Evolutionary conservation across 1,284 basidiomycete genomes (phyloP), one percentile per base, ranked within the genome.

Genomic region (Microbotryum intermedium): DNA sequence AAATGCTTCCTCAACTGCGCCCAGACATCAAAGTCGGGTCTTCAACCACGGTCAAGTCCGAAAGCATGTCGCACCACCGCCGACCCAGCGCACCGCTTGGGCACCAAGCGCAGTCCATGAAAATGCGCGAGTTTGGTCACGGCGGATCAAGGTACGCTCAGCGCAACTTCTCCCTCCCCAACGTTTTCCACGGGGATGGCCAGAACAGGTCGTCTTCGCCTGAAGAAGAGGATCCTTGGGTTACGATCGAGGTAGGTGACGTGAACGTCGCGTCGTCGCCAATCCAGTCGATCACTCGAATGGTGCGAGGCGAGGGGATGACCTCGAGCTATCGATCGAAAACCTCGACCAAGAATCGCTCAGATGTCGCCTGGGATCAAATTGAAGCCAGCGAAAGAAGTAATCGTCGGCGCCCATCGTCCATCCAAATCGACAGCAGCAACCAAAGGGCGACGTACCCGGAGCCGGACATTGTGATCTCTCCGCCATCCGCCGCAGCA

Each of bases 1-100:
- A 61, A 26, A 4, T 67, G 23, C 51, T 67, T 3, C 66, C 66
- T 5, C 39, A 42, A 1, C 66, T 67, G 29, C 55, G 62, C 18
- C 66, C 66, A 11, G 54, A 60, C 4, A 48, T 62, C 20, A 57
- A 50, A 23, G 34, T 67, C 50, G 55, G 63, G 1, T 26, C 21
- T 3, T n/a, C 49, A 2, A 50, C 60, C 3, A 43, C 39, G 28
- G 39, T 67, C 29, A 56, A 46, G 4, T 18, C 61, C 1, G 16
- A 50, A 51, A 39, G 10, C 52, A 46, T 21, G 23, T 53, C 34
- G 23, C 49, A 11, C 3, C 46, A 10, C 30, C 57, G n/a, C 44
- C 39, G 3, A 21, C 29, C 4, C 26, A n/a, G 29, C 25, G 26
- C 10, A 26, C n/a, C 20, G 20, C 46, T 28, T 10, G 25, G 11